A percentile compares a stretch with the other conserved stretches of the same genome.
phyloP scores from a whole-genome alignment of 2,329 filamentous ascomycete genomes.

The Leptodontidium sp. region DNA sequence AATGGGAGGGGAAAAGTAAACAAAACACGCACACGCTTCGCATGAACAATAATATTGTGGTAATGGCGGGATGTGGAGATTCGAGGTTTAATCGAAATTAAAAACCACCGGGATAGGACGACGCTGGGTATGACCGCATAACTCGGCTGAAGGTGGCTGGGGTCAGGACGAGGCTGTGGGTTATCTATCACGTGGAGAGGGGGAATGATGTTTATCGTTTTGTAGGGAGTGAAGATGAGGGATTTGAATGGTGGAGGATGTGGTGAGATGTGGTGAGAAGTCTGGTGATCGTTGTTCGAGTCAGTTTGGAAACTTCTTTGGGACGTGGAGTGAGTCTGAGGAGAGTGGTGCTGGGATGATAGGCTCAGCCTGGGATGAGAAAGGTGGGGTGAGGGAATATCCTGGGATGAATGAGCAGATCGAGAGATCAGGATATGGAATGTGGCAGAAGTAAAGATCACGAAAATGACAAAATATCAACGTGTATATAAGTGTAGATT shows the following conservation, averaged over 20 bases:
- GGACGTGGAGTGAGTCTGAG: neutral
- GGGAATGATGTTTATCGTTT: neutral
- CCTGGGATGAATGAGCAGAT: neutral
- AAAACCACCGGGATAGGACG: slow-evolving; percentile 1
- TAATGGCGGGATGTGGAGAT: slow-evolving; percentile 24
- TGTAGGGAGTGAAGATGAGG: neutral
- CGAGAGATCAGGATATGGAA: neutral
- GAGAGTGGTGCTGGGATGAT: slow-evolving; percentile 16
- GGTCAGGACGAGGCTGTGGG: slow-evolving; percentile 24
- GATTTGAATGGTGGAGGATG: neutral
- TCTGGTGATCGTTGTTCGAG: slow-evolving; percentile 10
- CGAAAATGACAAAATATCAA: neutral
- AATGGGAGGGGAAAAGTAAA: slow-evolving; percentile 18
- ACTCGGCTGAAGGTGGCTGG: slow-evolving; percentile 19
- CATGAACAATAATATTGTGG: slow-evolving; percentile 19
- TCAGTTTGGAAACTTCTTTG: slow-evolving; percentile 7
- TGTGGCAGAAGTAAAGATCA: neutral
- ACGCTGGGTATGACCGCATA: slow-evolving; percentile 25
- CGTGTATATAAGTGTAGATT: slow-evolving; percentile 18
- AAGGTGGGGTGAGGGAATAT: neutral
- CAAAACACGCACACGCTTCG: slow-evolving; percentile 21
- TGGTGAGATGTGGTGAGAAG: slow-evolving; percentile 6
- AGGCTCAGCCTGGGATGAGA: slow-evolving; percentile 16
- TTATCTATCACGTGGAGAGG: slow-evolving; percentile 22
- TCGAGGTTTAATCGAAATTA: slow-evolving; percentile 28